These are phyloP conservation scores for Colletotrichum acutatum DNA, from an alignment of 2,329 filamentous ascomycete species.

Conservation along the genomic window DNA sequence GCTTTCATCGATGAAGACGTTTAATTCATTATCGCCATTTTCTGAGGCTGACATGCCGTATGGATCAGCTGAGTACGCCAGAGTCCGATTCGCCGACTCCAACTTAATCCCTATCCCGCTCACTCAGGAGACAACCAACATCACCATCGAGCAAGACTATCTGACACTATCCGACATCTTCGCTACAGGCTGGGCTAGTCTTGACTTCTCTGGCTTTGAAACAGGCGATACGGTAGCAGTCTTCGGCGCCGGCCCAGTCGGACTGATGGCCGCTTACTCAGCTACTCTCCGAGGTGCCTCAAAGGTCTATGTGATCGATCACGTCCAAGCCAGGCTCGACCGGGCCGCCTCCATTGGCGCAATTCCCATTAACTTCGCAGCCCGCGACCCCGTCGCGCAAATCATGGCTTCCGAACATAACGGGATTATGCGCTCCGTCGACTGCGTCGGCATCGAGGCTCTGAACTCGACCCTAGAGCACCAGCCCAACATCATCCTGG, in stretches of 20 bases:
- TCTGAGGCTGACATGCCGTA: neutral
- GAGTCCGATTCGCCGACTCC: constrained; percentile 74
- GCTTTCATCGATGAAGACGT: too few species aligned
- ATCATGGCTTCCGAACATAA: constrained; percentile 34
- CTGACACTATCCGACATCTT: constrained; percentile 59
- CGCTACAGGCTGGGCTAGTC: constrained; percentile 64
- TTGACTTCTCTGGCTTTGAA: constrained; percentile 67
- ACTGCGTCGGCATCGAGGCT: constrained; percentile 37
- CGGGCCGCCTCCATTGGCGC: constrained; percentile 36
- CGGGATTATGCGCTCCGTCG: constrained; percentile 35
- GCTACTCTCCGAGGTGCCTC: constrained; percentile 39
- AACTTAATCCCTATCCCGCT: constrained; percentile 69
- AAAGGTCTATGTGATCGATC: constrained; percentile 38
- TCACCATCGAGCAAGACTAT: constrained; percentile 69
- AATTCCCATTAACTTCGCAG: constrained; percentile 38
- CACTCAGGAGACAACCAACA: constrained; percentile 48
- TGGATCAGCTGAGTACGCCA: constrained; percentile 59
- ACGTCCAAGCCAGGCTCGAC: constrained; percentile 37
- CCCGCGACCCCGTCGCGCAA: constrained; percentile 30
- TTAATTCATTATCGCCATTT: too few species aligned
- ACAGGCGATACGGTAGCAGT: constrained; percentile 70
- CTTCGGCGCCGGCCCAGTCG: constrained; percentile 72
- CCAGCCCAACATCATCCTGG: constrained; percentile 34
- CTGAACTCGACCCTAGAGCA: constrained; percentile 34
- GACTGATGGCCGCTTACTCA: constrained; percentile 59